Base-by-base conservation (phyloP, 805 yeast species). In the Candida boidinii region DNA sequence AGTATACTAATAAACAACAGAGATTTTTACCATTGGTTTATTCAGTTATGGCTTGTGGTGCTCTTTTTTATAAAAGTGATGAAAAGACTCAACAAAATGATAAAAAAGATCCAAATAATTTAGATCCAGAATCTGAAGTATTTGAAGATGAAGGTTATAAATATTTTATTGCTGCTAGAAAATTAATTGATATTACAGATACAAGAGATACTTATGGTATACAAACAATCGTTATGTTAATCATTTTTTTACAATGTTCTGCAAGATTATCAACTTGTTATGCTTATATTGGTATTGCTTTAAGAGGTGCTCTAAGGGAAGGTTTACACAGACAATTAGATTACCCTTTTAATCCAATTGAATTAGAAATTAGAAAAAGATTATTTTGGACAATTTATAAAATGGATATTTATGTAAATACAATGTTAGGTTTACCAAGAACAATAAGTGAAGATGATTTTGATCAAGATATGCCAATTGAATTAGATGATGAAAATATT, bases 331-430 rank as follows among this genome's bases (percentile, higher is more conserved):
- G 94, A 40, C 80, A 78, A 50, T 65, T 85, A 23, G 62, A 75
- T 27, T 65, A 73, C 43, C 68, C 53, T 12, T 75, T 76, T 43
- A 80, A 80, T 43, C 88, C 88, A 1, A 76, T 87, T 22, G 94
- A 84, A 49, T 62, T 76, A 24, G 95, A 88, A 49, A 80, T 84
- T 2, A 66, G 94, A 39, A 87, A 86, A 54, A 66, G 96, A 38
- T 58, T 88, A 26, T 87, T 87, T 53, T 87, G 90, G 83, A 80
- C 95, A 1, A 79, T 87, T 40, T 81, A 83, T 53, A 87, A 87
- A 53, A 81, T 86, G 80, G 96, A 88, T 49, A 76, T 85, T 28
- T 87, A 88, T 52, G 83, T 86, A 46, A 84, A 83, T 52, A 81
- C 95, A 7, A 76, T 87, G 61, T 53, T 88, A 42, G 96, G 95